Percentiles rank a stretch among this genome's conserved stretches.
phyloP scores from a whole-genome alignment of 2,329 filamentous ascomycete genomes.

The Neonectria faginata region DNA sequence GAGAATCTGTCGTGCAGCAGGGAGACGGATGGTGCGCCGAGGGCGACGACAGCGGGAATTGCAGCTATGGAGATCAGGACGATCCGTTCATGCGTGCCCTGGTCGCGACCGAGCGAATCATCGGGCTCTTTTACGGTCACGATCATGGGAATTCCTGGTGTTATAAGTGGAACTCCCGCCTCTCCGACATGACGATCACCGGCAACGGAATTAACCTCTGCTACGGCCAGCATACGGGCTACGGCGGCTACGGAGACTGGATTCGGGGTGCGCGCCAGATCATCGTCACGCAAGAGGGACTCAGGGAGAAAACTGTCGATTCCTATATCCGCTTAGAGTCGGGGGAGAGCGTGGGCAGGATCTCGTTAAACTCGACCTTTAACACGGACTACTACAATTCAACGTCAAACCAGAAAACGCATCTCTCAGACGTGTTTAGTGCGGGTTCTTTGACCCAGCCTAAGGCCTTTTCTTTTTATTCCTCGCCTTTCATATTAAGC shows the following conservation, averaged over 20 bases:
- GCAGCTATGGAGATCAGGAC: conserved; percentile 63
- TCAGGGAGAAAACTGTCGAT: conserved; percentile 58
- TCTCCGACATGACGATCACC: conserved; percentile 59
- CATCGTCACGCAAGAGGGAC: conserved; percentile 56
- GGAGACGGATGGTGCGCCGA: conserved; percentile 59
- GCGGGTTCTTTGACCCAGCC: not conserved
- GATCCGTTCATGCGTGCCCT: conserved; percentile 72
- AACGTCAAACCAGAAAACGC: conserved; percentile 54
- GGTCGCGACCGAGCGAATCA: conserved; percentile 63
- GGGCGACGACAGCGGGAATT: conserved; percentile 52
- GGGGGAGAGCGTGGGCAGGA: conserved; percentile 61
- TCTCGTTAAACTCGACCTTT: conserved; percentile 70
- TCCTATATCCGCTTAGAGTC: conserved; percentile 73
- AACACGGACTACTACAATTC: conserved; percentile 65
- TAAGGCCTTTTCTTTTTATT: not conserved
- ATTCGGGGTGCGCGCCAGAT: conserved; percentile 71
- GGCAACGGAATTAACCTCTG: conserved; percentile 62
- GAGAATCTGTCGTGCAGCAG: conserved; percentile 56
- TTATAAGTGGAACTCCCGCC: conserved; percentile 59
- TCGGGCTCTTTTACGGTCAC: conserved; percentile 73
- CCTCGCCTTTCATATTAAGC: not conserved
- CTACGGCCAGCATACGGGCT: conserved; percentile 76
- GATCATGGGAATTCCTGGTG: conserved; percentile 74
- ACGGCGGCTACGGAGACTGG: conserved; percentile 76
- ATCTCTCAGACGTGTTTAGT: not conserved